phyloP scores from a whole-genome alignment of 2,329 filamentous ascomycete genomes.

The Talaromyces sp. region DNA sequence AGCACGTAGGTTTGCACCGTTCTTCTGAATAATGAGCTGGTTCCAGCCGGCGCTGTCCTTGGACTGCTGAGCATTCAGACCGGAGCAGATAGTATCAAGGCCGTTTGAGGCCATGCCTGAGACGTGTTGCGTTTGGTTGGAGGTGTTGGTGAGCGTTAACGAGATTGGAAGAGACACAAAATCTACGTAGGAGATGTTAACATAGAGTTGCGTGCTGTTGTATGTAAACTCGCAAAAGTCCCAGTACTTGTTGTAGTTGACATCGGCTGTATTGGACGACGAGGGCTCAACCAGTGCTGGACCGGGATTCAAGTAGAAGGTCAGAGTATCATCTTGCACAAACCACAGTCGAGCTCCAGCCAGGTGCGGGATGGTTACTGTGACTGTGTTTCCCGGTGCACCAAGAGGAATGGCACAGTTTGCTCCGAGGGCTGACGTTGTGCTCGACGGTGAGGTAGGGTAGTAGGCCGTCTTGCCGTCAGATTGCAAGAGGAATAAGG shows the following conservation, averaged over 20 bases:
- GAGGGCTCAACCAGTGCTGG: slow-evolving; percentile 73
- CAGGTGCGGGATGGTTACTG: slow-evolving; percentile 65
- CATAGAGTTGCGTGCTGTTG: slow-evolving; percentile 60
- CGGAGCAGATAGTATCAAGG: slow-evolving; percentile 53
- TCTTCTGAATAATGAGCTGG: slow-evolving; percentile 51
- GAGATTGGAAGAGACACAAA: slow-evolving; percentile 66
- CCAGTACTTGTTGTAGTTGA: slow-evolving; percentile 62
- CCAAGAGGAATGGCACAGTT: slow-evolving; percentile 65
- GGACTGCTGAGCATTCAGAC: slow-evolving; percentile 53
- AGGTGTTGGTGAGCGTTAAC: slow-evolving; percentile 46
- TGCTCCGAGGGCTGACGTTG: slow-evolving; percentile 48
- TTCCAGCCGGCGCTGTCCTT: slow-evolving; percentile 61
- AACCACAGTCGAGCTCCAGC: slow-evolving; percentile 73
- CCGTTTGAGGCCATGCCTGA: slow-evolving; percentile 58
- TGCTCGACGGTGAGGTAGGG: slow-evolving; percentile 57
- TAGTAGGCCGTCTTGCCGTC: slow-evolving; percentile 66
- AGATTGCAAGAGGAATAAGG: slow-evolving; percentile 60
- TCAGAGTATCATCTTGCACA: slow-evolving; percentile 57
- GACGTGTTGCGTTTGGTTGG: slow-evolving; percentile 50
- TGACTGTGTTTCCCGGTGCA: slow-evolving; percentile 56
- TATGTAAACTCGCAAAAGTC: slow-evolving; percentile 68
- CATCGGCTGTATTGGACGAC: slow-evolving; percentile 62
- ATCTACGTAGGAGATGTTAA: slow-evolving; percentile 72
- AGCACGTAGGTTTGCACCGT: slow-evolving; percentile 41
- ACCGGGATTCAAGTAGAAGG: slow-evolving; percentile 68